Conservation (phyloP, 768 basidiomycete species). For the Dendrothele bispora region DNA sequence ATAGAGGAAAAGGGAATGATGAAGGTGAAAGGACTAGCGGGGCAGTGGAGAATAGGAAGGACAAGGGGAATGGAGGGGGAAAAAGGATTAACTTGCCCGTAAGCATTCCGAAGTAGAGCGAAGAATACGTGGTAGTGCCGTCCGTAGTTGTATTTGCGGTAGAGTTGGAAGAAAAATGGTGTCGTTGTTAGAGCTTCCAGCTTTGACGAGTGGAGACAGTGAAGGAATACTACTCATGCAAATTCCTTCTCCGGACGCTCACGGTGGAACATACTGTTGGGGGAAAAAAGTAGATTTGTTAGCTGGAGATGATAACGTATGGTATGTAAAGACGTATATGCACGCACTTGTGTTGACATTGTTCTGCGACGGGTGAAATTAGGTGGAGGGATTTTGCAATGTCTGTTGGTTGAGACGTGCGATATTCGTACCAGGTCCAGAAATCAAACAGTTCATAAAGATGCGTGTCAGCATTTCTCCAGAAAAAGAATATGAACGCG, state of each 20-base stretch:
- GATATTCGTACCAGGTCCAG: too few relatives aligned
- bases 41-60: too few relatives aligned
- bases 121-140: slow-evolving; percentile 79
- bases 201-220: neutral
- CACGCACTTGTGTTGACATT: slow-evolving; percentile 68
- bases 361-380: slow-evolving; percentile 72
- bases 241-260: slow-evolving; percentile 85
- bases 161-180: slow-evolving; percentile 38
- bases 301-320: neutral
- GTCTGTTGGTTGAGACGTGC: slow-evolving; percentile 44
- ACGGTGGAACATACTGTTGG: slow-evolving; percentile 73
- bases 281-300: neutral
- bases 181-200: neutral
- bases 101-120: slow-evolving; percentile 71
- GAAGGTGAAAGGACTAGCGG: too few relatives aligned
- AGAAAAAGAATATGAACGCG: too few relatives aligned
- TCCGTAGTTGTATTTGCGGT: slow-evolving; percentile 66
- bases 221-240: slow-evolving; percentile 34
- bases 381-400: slow-evolving; percentile 68
- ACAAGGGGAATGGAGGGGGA: too few relatives aligned
- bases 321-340: slow-evolving; percentile 4
- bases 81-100: slow-evolving; percentile 67
- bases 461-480: too few relatives aligned
- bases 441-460: too few relatives aligned
- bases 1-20: neutral